Conservation (phyloP, 257 asterid species). For the Parsonsia alboflavescens region DNA sequence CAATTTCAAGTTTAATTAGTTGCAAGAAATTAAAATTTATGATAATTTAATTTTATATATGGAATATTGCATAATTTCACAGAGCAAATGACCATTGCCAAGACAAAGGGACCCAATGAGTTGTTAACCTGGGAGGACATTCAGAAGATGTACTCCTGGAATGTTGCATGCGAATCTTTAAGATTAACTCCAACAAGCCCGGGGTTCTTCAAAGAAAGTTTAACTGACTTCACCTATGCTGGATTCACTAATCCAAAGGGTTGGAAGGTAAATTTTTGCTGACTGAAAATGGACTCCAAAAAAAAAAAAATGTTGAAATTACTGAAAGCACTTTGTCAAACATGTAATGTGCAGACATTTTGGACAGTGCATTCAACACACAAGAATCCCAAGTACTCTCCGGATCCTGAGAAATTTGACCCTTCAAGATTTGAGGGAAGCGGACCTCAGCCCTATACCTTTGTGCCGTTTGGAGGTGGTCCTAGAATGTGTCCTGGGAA, state of each 20-base stretch:
- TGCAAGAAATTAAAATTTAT: too few relatives aligned
- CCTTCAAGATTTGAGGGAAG: conserved; percentile 30
- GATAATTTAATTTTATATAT: too few relatives aligned
- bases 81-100: conserved; percentile 30
- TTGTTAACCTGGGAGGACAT: conserved; percentile 31
- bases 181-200: conserved; percentile 1
- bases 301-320: neutral
- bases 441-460: conserved; percentile 17
- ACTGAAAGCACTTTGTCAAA: neutral
- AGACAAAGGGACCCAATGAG: conserved; percentile 19
- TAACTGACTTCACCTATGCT: neutral
- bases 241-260: conserved; percentile 5
- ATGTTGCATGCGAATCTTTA: conserved; percentile 6
- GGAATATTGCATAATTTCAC: neutral
- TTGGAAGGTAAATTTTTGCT: neutral
- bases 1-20: too few relatives aligned
- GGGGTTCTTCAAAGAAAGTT: neutral
- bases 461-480: conserved; percentile 24
- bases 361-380: conserved; percentile 29
- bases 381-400: conserved; percentile 29
- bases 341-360: conserved; percentile 14
- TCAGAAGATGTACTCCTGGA: conserved; percentile 27
- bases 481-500: conserved; percentile 22
- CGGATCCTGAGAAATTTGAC: conserved; percentile 29
- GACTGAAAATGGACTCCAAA: too few relatives aligned